Conservation (phyloP, 345 rosid species). For the Fremontodendron californicum region DNA sequence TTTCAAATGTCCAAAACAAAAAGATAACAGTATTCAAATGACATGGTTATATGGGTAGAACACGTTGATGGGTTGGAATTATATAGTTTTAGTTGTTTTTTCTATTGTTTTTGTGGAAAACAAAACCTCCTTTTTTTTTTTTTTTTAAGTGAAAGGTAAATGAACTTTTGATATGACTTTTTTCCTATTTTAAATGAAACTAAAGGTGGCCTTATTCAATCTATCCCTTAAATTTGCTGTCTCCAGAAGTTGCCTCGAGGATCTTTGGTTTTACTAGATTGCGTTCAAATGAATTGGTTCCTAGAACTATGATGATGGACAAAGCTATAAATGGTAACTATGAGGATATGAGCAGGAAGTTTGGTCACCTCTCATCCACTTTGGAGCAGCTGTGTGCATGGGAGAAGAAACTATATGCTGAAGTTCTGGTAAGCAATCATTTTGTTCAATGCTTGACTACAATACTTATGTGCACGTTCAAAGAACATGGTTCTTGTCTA, state of each 20-base stretch:
- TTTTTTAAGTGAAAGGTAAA: too few relatives aligned
- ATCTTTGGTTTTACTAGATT: constrained; percentile 44
- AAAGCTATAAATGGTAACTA: constrained; percentile 38
- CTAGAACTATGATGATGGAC: constrained; percentile 54
- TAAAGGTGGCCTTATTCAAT: too few relatives aligned
- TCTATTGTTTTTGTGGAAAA: too few relatives aligned
- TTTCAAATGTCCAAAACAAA: too few relatives aligned
- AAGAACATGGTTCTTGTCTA: too few relatives aligned
- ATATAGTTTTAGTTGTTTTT: too few relatives aligned
- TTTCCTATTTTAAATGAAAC: too few relatives aligned
- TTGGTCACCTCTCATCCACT: constrained; percentile 63
- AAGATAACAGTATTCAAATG: too few relatives aligned
- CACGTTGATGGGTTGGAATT: too few relatives aligned
- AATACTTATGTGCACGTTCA: background rate
- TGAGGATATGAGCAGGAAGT: constrained; percentile 28
- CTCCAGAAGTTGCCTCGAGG: constrained; percentile 59
- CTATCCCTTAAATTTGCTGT: background rate
- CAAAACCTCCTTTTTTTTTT: too few relatives aligned
- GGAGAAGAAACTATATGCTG: constrained; percentile 85
- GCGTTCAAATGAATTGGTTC: constrained; percentile 35
- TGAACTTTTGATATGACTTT: too few relatives aligned
- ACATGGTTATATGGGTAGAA: too few relatives aligned
- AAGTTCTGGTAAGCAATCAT: constrained; percentile 59
- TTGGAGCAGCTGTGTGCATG: constrained; percentile 67
- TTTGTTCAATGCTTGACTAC: background rate